Percentiles rank a stretch among this genome's conserved stretches.
Conservation (phyloP, 2,329 filamentous ascomycete genomes). For the Ceratocystis cacaofunesta region DNA sequence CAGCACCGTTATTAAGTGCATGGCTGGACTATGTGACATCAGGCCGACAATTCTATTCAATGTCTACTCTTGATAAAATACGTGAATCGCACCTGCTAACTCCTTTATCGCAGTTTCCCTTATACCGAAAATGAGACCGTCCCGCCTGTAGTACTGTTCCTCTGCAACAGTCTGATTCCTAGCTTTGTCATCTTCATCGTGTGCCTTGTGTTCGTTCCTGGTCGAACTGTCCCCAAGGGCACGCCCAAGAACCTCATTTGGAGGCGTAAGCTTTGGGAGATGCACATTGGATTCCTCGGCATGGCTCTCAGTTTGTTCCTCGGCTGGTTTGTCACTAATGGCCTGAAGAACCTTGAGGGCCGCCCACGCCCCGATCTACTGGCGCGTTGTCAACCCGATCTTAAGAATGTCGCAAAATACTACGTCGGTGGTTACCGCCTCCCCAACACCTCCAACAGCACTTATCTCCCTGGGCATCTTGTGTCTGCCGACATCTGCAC, state of each 20-base stretch:
- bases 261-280: slow-evolving; percentile 79
- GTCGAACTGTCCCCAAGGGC: slow-evolving; percentile 46
- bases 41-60: background rate
- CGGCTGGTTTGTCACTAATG: slow-evolving; percentile 68
- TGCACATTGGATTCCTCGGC: slow-evolving; percentile 73
- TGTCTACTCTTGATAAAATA: background rate
- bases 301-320: slow-evolving; percentile 56
- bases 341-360: slow-evolving; percentile 64
- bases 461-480: slow-evolving; percentile 27
- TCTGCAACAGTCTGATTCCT: slow-evolving; percentile 51
- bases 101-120: slow-evolving; percentile 42
- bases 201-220: slow-evolving; percentile 56
- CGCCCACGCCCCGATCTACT: slow-evolving; percentile 71
- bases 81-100: background rate
- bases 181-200: slow-evolving; percentile 53
- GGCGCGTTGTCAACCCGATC: slow-evolving; percentile 60
- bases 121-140: slow-evolving; percentile 58
- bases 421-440: slow-evolving; percentile 47
- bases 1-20: background rate
- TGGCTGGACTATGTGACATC: background rate
- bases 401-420: slow-evolving; percentile 44
- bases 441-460: slow-evolving; percentile 36
- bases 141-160: slow-evolving; percentile 46
- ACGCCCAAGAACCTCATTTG: slow-evolving; percentile 53
- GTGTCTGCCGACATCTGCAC: slow-evolving; percentile 66